phyloP scores from a whole-genome alignment of 2,329 filamentous ascomycete species.

The Microdochium nivale region DNA sequence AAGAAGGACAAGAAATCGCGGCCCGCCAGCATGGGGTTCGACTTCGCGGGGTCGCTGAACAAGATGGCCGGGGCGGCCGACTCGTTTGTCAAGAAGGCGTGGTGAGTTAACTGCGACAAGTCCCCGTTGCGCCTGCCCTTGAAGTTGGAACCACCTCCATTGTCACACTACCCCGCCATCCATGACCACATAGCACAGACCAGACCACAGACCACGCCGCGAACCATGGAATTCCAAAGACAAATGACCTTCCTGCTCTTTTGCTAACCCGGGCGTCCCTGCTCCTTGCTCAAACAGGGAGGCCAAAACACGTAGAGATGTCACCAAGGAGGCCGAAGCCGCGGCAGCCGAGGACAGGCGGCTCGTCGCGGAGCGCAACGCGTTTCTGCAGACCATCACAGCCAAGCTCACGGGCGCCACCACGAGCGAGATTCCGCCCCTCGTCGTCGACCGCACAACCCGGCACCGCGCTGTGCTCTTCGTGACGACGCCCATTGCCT shows the following conservation, averaged over 20 bases:
- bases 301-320: neutral
- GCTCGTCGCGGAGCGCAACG: constrained; percentile 11
- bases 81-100: neutral
- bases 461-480: constrained; percentile 16
- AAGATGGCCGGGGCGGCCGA: neutral
- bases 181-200: neutral
- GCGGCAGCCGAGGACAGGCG: constrained; percentile 3
- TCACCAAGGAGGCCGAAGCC: neutral
- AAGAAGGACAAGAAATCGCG: neutral
- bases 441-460: constrained; percentile 9
- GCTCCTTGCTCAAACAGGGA: neutral
- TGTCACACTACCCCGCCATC: neutral
- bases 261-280: too few relatives aligned
- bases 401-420: constrained; percentile 14
- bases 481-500: constrained; percentile 18
- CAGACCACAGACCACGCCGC: too few relatives aligned
- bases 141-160: neutral
- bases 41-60: neutral
- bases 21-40: neutral
- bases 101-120: neutral
- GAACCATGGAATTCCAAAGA: too few relatives aligned
- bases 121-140: neutral
- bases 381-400: constrained; percentile 11
- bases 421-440: constrained; percentile 11
- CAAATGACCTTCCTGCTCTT: too few relatives aligned